Evolutionary conservation across 129 eudicot genomes (phyloP), one percentile per base, ranked within the genome.

Genomic region (Arctium minus): DNA sequence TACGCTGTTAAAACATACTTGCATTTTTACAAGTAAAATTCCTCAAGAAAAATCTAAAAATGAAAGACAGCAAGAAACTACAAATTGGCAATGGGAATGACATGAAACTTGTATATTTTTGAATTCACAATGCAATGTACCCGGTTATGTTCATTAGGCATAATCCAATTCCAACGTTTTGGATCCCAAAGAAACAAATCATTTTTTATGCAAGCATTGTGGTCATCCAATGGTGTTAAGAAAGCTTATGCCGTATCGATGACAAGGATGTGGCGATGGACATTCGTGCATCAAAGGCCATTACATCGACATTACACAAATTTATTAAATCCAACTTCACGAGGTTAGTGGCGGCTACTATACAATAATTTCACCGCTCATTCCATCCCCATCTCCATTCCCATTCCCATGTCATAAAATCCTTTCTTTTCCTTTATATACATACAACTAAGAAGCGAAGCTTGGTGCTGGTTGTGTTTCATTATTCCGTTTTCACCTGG

Each of bases 321-420:
- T 38, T 85, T 86, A 76, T 81, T 82, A 81, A 53, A 80, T 70
- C 82, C 82, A 81, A 81, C 71, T 76, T 76, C 71, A 75, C 6
- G 86, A 78, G 80, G 82, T 70, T 75, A 79, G 97, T 86, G 92
- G 92, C 91, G 85, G 93, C 85, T 74, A 86, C 87, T 89, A 83
- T 82, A 89, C 86, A 86, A 79, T 83, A 87, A 73, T 79, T 83
- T 78, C 87, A 89, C 95, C 93, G 92, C 95, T 88, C 95, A 85
- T 88, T 71, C 87, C 86, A 86, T 82, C 89, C 92, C 89, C 67
- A 5, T 3, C 60, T 56, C 39, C 79, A 79, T 70, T 12, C 75
- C 60, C 76, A 50, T 31, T 17, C 79, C 82, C 74, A 56, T n/a
- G 70, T 40, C 30, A 68, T 81, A 11, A 85, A 73, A 79, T 33